Evolutionary conservation across 257 asterid species (phyloP), one percentile per base, ranked within the genome.

Genomic region (Solanum clarkiae): DNA sequence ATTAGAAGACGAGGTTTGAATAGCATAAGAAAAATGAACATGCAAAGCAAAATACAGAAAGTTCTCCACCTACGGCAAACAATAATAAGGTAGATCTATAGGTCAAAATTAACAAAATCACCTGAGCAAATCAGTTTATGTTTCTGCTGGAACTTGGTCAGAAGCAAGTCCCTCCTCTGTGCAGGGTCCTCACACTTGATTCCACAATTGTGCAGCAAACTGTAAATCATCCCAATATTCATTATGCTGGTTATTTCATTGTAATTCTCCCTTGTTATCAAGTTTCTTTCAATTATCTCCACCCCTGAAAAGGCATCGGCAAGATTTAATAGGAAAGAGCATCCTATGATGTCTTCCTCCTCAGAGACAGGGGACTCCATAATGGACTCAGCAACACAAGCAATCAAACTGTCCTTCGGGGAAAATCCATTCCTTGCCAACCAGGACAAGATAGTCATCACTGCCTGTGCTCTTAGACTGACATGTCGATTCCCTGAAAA

Each of bases 191-290:
- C 87, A 86, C 96, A 94, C 86, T 92, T 94, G 60, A 86, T 85
- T 82, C 97, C 97, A 87, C 89, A 85, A 90, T 93, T 97, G 87
- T 97, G 97, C 89, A 97, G 84, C 87, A 93, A 87, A 89, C 99
- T 90, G 87, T 97, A 97, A 47, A 92, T 90, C 98, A 97, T 91
- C 55, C 99, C 99, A 77, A 92, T 89, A 81, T 93, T 94, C 99
- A 95, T 95, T 79, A 95, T 94, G 87, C 97, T 94, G 62, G 94
- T 91, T 86, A 91, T 92, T 88, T 95, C 99, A 87, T 84, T 84
- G 86, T 97, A 94, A 80, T 89, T 92, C 84, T 90, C 93, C 84
- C 97, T 91, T 75, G 85, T 88, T 85, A 90, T 90, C 86, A 95
- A 94, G 85, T 94, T 92, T 51, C 92, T 92, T 91, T 95, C 99